phyloP scores from a whole-genome alignment of 306 rosid genomes.

The Prunus kanzakura region DNA sequence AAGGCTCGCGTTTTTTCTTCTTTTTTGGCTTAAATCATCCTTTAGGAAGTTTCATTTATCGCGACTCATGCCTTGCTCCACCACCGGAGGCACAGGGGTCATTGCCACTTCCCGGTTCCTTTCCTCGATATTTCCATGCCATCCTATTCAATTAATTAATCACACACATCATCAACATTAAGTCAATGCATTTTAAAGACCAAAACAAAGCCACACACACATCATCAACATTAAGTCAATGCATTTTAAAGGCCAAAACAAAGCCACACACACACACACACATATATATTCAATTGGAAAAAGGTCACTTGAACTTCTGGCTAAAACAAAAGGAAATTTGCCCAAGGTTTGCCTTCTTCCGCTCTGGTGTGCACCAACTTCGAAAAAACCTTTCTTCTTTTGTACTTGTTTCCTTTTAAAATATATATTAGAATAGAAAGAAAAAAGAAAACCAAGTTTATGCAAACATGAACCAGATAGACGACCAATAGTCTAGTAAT shows the following conservation, averaged over 20 bases:
- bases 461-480: not conserved
- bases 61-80: constrained; percentile 17
- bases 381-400: not conserved
- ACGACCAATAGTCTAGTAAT: too few species aligned
- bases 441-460: not conserved
- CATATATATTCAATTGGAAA: too few species aligned
- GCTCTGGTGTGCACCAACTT: too few species aligned
- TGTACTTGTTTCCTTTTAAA: not conserved
- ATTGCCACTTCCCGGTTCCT: constrained; percentile 16
- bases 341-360: too few species aligned
- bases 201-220: not conserved
- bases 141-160: not conserved
- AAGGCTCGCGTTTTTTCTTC: not conserved
- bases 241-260: not conserved
- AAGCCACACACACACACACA: too few species aligned
- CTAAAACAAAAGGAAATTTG: too few species aligned
- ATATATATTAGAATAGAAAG: not conserved
- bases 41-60: not conserved
- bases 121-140: constrained; percentile 22
- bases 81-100: constrained; percentile 6
- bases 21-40: not conserved
- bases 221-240: not conserved
- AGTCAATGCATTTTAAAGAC: not conserved
- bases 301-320: too few species aligned
- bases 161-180: not conserved